These are phyloP conservation scores for Fraxinus paxiana DNA, from an alignment of 305 asterid genomes.

Conservation along the genomic window DNA sequence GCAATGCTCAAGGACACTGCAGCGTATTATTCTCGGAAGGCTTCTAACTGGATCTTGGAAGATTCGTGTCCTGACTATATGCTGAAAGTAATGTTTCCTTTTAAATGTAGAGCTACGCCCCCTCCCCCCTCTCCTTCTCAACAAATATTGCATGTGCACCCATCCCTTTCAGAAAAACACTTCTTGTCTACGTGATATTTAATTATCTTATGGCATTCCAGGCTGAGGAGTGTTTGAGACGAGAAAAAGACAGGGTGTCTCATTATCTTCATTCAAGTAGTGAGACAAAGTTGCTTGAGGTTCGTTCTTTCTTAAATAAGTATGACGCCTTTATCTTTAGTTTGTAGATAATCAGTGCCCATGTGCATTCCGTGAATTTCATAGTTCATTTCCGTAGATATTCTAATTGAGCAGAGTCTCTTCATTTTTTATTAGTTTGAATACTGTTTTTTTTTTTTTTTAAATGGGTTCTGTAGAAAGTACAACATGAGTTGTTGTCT, in stretches of 20 bases:
- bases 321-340: background rate
- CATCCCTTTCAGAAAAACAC: background rate
- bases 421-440: conserved; percentile 2
- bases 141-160: background rate
- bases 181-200: conserved; percentile 9
- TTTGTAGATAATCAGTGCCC: conserved; percentile 10
- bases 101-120: background rate
- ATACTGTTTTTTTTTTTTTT: background rate
- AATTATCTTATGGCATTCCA: conserved; percentile 26
- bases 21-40: conserved; percentile 78
- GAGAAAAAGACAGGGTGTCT: conserved; percentile 69
- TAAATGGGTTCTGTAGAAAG: conserved; percentile 45
- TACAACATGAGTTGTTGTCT: conserved; percentile 75
- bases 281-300: conserved; percentile 73
- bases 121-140: background rate
- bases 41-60: conserved; percentile 79
- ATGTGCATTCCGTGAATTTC: conserved; percentile 5
- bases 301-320: conserved; percentile 29
- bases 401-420: background rate
- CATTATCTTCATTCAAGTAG: conserved; percentile 74
- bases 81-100: conserved; percentile 48
- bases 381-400: background rate
- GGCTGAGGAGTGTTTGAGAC: conserved; percentile 81
- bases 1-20: conserved; percentile 67
- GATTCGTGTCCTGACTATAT: conserved; percentile 92